A percentile compares a stretch with the other conserved stretches of the same genome.
phyloP scores from a whole-genome alignment of 805 yeast species.

The Sugiyamaella lignohabitans region DNA sequence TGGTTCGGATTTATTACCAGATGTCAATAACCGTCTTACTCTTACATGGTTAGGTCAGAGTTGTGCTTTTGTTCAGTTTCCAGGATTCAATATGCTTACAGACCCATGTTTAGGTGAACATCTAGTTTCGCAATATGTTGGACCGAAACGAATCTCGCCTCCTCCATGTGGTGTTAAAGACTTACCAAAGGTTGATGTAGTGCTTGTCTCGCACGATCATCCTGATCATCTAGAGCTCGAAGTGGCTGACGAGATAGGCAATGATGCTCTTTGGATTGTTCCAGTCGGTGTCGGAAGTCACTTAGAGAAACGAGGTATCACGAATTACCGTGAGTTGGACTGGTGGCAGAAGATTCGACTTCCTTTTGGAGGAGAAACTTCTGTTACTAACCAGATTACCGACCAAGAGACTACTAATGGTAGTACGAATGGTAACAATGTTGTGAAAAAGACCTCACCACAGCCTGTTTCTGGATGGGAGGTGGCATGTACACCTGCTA shows the following conservation, averaged over 20 bases:
- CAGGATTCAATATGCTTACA: constrained; percentile 68
- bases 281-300: constrained; percentile 69
- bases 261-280: constrained; percentile 71
- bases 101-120: constrained; percentile 76
- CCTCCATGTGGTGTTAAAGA: constrained; percentile 61
- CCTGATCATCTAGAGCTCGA: constrained; percentile 86
- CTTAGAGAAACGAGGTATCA: constrained; percentile 52
- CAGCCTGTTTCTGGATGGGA: constrained; percentile 54
- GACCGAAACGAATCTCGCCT: constrained; percentile 81
- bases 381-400: constrained; percentile 8
- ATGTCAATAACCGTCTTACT: constrained; percentile 38
- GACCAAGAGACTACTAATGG: constrained; percentile 15
- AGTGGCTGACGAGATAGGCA: constrained; percentile 48
- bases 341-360: constrained; percentile 81
- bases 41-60: constrained; percentile 95
- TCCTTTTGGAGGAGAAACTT: constrained; percentile 17
- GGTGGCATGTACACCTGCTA: constrained; percentile 81
- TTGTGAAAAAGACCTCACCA: too few relatives aligned
- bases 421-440: constrained; percentile 9
- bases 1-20: constrained; percentile 8
- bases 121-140: constrained; percentile 55
- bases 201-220: constrained; percentile 86
- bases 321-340: constrained; percentile 65
- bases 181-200: constrained; percentile 62
- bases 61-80: constrained; percentile 66